These are phyloP conservation scores for Keqinozyma sinolaborantium DNA, from an alignment of 1,139 yeast genomes.

Conservation along the genomic window DNA sequence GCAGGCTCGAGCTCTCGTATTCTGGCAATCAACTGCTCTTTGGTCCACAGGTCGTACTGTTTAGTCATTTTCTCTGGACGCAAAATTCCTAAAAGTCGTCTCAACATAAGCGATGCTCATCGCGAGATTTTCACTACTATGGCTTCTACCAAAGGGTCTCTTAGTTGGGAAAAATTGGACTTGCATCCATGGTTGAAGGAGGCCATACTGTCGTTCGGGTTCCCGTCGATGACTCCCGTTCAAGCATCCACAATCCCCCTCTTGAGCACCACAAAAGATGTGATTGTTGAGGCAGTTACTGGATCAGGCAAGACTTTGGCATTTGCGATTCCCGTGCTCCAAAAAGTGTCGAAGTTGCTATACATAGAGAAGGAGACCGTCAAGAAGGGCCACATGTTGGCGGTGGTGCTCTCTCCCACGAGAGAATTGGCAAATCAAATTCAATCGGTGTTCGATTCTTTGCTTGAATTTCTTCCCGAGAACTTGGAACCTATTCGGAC, in stretches of 20 bases:
- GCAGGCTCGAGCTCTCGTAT: constrained; percentile 45
- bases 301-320: constrained; percentile 96
- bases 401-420: constrained; percentile 81
- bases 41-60: constrained; percentile 49
- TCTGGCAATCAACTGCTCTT: constrained; percentile 46
- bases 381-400: constrained; percentile 64
- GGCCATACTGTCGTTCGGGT: constrained; percentile 74
- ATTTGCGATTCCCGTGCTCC: constrained; percentile 77
- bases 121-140: constrained; percentile 10
- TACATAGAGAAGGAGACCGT: constrained; percentile 27
- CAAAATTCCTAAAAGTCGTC: constrained; percentile 17
- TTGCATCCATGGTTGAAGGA: constrained; percentile 48
- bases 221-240: constrained; percentile 88
- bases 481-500: constrained; percentile 44
- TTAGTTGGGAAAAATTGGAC: constrained; percentile 36
- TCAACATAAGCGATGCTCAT: constrained; percentile 18
- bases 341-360: constrained; percentile 44
- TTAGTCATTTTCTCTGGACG: constrained; percentile 9
- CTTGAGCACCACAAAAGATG: constrained; percentile 86
- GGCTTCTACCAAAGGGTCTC: constrained; percentile 32
- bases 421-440: constrained; percentile 90
- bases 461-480: constrained; percentile 61
- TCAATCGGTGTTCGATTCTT: constrained; percentile 55
- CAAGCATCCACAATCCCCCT: constrained; percentile 95
- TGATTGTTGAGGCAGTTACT: constrained; percentile 93